Evolutionary conservation across 2,329 filamentous ascomycete species (phyloP), one percentile per base, ranked within the genome.

Genomic region (Aspergillus tanneri): DNA sequence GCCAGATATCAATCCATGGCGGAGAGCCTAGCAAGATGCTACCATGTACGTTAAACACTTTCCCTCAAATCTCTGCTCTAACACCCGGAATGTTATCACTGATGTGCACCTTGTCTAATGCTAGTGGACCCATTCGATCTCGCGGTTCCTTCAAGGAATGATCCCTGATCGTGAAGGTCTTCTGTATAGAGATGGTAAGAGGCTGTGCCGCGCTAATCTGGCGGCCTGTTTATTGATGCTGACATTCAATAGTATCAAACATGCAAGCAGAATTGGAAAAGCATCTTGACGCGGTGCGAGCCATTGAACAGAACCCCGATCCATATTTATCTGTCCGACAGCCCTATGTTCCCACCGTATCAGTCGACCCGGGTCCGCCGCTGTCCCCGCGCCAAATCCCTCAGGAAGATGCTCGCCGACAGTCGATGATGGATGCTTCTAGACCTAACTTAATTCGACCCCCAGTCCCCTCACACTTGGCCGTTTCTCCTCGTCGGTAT

Each of bases 321-420:
- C 77, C 77, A 51, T 74, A 82, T 39, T 79, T 84, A 61, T 80
- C 81, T 24, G 81, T 79, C 52, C 82, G 84, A 51, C 84, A 83
- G 53, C 78, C 81, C 39, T 88, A 84, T 68, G 85, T 88, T 57
- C 73, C 80, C 35, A 80, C 77, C 57, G 72, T 77, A 46, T 70
- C 74, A 4, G 62, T 88, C 19, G 88, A 91, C 54, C 85, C 88
- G 52, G 81, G 68, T 5, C 67, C 86, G 1, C 90, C 91, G 9
- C 80, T 96, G 30, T 97, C 92, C 32, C 92, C 92, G 16, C 84
- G 90, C 54, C 91, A 96, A 70, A 74, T 91, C 56, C 83, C 90
- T 8, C 87, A 91, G 62, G 91, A 96, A 62, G 92, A 96, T 50
- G 82, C 84, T 46, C 85, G 90, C 51, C 81, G 88, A 40, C 79